Percentiles rank a stretch among this genome's conserved stretches.
phyloP scores from a whole-genome alignment of 805 yeast genomes.

The Sungouiella thailandica region DNA sequence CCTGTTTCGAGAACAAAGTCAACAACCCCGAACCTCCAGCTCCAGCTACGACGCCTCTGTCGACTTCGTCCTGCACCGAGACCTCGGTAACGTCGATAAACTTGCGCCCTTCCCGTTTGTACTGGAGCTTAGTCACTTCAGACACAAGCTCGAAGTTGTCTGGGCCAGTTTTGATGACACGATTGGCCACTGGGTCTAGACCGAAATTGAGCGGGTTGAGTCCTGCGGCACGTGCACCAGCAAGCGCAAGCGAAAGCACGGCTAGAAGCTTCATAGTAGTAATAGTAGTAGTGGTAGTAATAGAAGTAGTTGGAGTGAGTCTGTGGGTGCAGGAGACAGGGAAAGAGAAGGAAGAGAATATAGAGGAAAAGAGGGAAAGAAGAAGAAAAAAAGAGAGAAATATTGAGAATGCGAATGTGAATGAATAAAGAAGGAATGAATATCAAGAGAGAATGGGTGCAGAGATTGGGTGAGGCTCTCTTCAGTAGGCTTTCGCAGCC shows the following conservation, averaged over 20 bases:
- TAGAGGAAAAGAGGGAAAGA: no score
- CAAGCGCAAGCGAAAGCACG: constrained; percentile 1
- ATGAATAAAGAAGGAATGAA: no score
- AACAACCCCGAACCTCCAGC: constrained; percentile 12
- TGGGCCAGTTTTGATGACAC: constrained; percentile 35
- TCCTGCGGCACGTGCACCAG: constrained; percentile 9
- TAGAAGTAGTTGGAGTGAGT: no score
- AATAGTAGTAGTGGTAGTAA: no score
- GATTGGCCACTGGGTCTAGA: constrained; percentile 3
- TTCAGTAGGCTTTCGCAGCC: no score
- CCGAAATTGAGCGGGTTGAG: constrained; percentile 4
- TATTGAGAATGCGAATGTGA: no score
- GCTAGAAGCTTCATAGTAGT: constrained; percentile 1
- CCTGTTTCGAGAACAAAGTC: constrained; percentile 23
- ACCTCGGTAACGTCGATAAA: constrained; percentile 63
- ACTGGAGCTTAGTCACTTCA: constrained; percentile 31
- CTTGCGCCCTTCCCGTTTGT: constrained; percentile 40
- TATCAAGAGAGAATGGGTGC: no score
- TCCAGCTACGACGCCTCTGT: constrained; percentile 19
- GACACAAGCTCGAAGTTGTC: constrained; percentile 25
- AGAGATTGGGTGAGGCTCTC: no score
- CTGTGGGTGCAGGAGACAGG: background rate
- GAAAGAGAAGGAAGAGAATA: background rate
- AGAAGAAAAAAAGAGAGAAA: no score
- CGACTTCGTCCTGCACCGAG: constrained; percentile 31